phyloP scores from a whole-genome alignment of 2,329 filamentous ascomycete species.

The Alternaria arbusti region DNA sequence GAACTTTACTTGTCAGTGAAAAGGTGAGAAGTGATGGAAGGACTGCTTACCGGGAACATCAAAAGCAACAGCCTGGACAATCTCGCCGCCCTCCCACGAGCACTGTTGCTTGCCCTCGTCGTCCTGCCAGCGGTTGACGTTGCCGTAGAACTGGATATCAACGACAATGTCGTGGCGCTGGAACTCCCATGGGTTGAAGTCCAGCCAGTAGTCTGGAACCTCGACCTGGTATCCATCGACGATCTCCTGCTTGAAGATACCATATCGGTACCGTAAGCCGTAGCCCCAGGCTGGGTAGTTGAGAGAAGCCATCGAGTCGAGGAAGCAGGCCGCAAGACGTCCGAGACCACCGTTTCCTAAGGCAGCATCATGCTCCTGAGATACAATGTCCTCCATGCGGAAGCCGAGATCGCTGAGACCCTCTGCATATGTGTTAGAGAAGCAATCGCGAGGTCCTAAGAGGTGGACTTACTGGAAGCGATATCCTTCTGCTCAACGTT shows the following conservation, averaged over 20 bases:
- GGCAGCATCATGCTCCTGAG: slow-evolving; percentile 94
- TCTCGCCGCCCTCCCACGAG: slow-evolving; percentile 91
- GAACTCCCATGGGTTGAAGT: slow-evolving; percentile 99
- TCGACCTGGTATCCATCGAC: slow-evolving; percentile 98
- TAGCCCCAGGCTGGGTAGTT: slow-evolving; percentile 99
- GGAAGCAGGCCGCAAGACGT: slow-evolving; percentile 92
- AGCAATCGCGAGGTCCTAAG: not conserved
- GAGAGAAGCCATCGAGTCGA: slow-evolving; percentile 92
- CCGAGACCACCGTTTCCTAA: slow-evolving; percentile 95
- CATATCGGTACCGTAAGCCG: slow-evolving; percentile 89
- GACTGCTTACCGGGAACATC: slow-evolving; percentile 68
- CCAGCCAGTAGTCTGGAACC: slow-evolving; percentile 98
- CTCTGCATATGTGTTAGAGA: slow-evolving; percentile 58
- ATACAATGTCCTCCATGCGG: slow-evolving; percentile 93
- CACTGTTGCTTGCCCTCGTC: slow-evolving; percentile 75
- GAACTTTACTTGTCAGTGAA: slow-evolving; percentile 64
- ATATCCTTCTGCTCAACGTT: slow-evolving; percentile 88
- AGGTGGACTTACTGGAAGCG: slow-evolving; percentile 69
- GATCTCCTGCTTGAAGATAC: slow-evolving; percentile 99
- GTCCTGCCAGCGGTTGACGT: slow-evolving; percentile 74
- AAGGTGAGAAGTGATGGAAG: too few relatives aligned
- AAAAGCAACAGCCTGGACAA: slow-evolving; percentile 89
- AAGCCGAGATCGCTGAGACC: slow-evolving; percentile 91
- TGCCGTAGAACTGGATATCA: slow-evolving; percentile 95
- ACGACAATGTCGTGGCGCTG: slow-evolving; percentile 94